Evolutionary conservation across 2,329 filamentous ascomycete species (phyloP).

Genomic region (Sclerotinia trifoliorum): DNA sequence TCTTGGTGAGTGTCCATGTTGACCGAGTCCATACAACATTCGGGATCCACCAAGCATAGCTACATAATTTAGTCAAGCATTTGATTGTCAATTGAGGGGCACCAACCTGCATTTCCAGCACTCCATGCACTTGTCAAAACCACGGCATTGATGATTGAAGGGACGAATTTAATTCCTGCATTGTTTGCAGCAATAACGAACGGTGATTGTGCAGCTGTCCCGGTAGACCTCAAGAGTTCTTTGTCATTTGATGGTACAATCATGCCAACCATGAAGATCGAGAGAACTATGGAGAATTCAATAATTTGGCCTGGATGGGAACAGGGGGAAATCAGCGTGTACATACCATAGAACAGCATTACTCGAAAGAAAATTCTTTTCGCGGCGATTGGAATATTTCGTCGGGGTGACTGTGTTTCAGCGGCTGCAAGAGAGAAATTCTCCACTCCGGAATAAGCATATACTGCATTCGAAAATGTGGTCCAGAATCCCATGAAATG

Average conservation of each 20-base stretch:
- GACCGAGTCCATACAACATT: slow-evolving; percentile 59
- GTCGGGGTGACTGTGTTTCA: slow-evolving; percentile 53
- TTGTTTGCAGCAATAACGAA: slow-evolving; percentile 71
- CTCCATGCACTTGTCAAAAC: slow-evolving; percentile 72
- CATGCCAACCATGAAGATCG: slow-evolving; percentile 51
- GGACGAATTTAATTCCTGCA: slow-evolving; percentile 65
- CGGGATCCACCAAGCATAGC: slow-evolving; percentile 60
- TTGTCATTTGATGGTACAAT: slow-evolving; percentile 55
- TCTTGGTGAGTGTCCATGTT: slow-evolving; percentile 52
- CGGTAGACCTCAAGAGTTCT: slow-evolving; percentile 47
- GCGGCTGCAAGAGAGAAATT: slow-evolving; percentile 55
- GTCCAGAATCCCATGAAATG: slow-evolving; percentile 53
- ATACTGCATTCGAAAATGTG: slow-evolving; percentile 48
- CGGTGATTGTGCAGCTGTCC: slow-evolving; percentile 53
- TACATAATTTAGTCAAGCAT: background rate
- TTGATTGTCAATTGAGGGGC: accelerated
- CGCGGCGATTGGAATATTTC: slow-evolving; percentile 52
- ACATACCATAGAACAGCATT: slow-evolving; percentile 51
- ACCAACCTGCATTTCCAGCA: slow-evolving; percentile 57
- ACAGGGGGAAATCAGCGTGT: background rate
- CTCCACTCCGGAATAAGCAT: slow-evolving; percentile 51
- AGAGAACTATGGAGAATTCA: slow-evolving; percentile 40
- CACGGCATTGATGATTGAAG: slow-evolving; percentile 73
- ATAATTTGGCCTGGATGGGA: background rate
- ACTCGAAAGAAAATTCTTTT: slow-evolving; percentile 54